These are phyloP conservation scores for Rostrohypoxylon terebratum DNA, from an alignment of 495 filamentous ascomycete genomes.

Conservation along the genomic window DNA sequence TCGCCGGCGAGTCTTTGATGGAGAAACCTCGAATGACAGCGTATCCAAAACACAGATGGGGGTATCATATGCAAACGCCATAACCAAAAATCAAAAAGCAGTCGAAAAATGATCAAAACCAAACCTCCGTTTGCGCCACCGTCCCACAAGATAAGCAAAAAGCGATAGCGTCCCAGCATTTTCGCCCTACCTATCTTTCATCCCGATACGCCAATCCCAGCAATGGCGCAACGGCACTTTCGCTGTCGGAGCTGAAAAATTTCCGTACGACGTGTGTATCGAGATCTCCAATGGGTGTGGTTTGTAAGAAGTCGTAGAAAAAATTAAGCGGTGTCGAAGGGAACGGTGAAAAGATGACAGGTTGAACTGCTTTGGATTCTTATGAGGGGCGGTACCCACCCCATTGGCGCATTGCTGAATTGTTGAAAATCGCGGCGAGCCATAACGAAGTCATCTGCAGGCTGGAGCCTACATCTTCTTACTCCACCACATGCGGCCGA, in stretches of 20 bases:
- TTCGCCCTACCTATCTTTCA: constrained; percentile 44
- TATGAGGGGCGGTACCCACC: constrained; percentile 19
- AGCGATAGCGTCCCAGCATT: constrained; percentile 61
- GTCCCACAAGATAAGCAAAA: constrained; percentile 41
- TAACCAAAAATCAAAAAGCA: constrained; percentile 36
- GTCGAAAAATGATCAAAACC: constrained; percentile 30
- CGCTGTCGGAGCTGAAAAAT: constrained; percentile 49
- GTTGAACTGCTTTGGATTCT: constrained; percentile 47
- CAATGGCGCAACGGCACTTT: constrained; percentile 60
- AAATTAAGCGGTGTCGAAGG: constrained; percentile 44
- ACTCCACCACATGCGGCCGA: constrained; percentile 68
- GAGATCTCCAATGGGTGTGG: constrained; percentile 33
- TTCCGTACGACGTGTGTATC: constrained; percentile 45
- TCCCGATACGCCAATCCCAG: constrained; percentile 49
- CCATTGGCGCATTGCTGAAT: constrained; percentile 28
- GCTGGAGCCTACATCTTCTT: constrained; percentile 19
- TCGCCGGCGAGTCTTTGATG: constrained; percentile 61
- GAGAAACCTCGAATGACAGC: constrained; percentile 52
- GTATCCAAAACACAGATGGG: constrained; percentile 68
- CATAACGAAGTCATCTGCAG: constrained; percentile 19
- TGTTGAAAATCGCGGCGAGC: constrained; percentile 45
- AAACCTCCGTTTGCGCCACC: constrained; percentile 31
- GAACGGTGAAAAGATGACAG: constrained; percentile 39
- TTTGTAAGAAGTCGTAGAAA: constrained; percentile 32
- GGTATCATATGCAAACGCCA: constrained; percentile 64